These are phyloP conservation scores for Antitrichia curtipendula DNA, from an alignment of 225 moss, liverwort and hornwort species.

Conservation along the genomic window DNA sequence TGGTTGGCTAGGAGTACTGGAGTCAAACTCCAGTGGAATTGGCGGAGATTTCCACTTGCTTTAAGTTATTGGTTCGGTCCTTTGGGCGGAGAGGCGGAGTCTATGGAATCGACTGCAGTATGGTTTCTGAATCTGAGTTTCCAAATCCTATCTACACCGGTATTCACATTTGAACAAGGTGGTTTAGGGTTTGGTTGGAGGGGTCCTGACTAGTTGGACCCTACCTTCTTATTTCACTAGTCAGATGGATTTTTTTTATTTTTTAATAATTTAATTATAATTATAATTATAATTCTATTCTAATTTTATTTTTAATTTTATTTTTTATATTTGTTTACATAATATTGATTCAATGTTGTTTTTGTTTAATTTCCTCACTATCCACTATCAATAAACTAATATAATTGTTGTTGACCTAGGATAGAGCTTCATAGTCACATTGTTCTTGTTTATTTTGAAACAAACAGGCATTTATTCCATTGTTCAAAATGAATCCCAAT, in stretches of 20 bases:
- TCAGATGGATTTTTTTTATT: too few species aligned
- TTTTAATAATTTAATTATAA: too few species aligned
- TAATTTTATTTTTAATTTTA: not conserved
- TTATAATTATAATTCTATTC: too few species aligned
- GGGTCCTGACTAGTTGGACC: rapidly evolving
- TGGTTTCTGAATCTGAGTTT: too few species aligned
- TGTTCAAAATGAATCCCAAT: not conserved
- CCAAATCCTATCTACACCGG: too few species aligned
- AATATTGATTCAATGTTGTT: too few species aligned
- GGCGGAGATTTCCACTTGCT: not conserved
- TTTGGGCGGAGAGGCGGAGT: too few species aligned
- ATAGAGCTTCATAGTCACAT: not conserved
- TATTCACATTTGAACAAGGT: too few species aligned
- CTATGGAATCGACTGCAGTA: too few species aligned
- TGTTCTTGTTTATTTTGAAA: not conserved
- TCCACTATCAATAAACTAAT: not conserved
- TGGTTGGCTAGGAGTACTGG: not conserved
- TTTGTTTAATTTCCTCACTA: not conserved
- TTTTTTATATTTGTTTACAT: rapidly evolving
- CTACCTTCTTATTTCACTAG: too few species aligned
- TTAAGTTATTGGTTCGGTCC: too few species aligned
- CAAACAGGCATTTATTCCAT: rapidly evolving
- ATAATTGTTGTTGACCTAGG: not conserved
- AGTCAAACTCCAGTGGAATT: not conserved
- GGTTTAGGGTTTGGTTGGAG: too few species aligned